Base-by-base conservation (phyloP, 306 rosid species). In the Trichosanthes truncata region DNA sequence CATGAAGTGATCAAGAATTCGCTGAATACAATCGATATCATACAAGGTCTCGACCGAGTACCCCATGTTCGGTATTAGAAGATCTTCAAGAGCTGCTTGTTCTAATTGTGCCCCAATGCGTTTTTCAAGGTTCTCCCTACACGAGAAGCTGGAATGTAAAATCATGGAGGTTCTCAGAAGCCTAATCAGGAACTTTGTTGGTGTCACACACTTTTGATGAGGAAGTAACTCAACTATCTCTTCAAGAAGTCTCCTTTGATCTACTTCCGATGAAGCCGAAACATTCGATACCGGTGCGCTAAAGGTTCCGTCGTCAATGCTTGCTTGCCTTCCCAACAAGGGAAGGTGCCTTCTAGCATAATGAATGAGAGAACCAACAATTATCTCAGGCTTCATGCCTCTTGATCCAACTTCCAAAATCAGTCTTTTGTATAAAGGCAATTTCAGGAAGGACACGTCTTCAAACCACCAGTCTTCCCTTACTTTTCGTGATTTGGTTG, bases 381-480 rank as follows among this genome's bases (percentile, higher is more conserved):
- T 80, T 77, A 80, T 94, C 75, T 85, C 85, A 2, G 90, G 87
- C 53, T 84, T 90, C 93, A 88, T 84, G 82, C 89, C 89, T 57
- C 89, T 86, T 69, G 84, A 69, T 82, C 82, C 87, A 79, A 89
- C 86, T 25, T 84, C 94, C 31, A 79, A 84, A 60, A 94, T 90
- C 56, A 92, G 81, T 51, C 92, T 88, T 79, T 84, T 92, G 53
- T 86, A 92, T 38, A 94, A 56, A 71, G 91, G 86, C 29, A 90
- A 82, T 57, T 86, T 83, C 49, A 94, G 87, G 6, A 81, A 82
- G 31, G 92, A 84, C 52, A 89, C 89, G 79, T 94, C 97, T 49
- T 90, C 94, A 61, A 81, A 88, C 98, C 98, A 94, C 98, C 97
- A 94, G 82, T 92, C 97, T 80, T 94, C 97, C 72, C 87, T 77